Percentiles rank a stretch among this genome's conserved stretches.
These are phyloP conservation scores for Microdochium bolleyi DNA, from an alignment of 2,329 filamentous ascomycete genomes.

Conservation along the genomic window DNA sequence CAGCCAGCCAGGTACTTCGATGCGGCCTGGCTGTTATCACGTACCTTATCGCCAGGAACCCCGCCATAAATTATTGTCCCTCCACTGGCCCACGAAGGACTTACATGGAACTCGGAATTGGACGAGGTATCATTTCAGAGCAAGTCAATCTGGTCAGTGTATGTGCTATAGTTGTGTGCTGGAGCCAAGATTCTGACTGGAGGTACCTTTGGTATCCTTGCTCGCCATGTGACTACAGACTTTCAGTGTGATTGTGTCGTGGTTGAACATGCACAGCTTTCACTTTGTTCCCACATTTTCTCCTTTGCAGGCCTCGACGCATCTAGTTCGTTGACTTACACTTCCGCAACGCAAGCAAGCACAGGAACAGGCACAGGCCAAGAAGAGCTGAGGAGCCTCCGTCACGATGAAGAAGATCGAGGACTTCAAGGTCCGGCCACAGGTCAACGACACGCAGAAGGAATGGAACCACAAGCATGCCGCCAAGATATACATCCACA, in stretches of 20 bases:
- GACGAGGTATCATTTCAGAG: too few species aligned
- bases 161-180: too few species aligned
- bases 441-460: slow-evolving; percentile 21
- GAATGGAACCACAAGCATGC: slow-evolving; percentile 21
- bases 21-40: too few species aligned
- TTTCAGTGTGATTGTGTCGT: too few species aligned
- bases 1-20: too few species aligned
- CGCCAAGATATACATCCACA: slow-evolving; percentile 22
- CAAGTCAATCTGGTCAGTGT: too few species aligned
- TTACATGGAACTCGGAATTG: background rate
- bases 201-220: too few species aligned
- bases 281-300: background rate
- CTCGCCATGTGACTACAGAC: too few species aligned
- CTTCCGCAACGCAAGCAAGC: background rate
- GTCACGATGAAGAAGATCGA: slow-evolving; percentile 5
- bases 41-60: background rate
- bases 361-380: background rate
- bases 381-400: background rate
- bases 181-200: too few species aligned
- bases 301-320: too few species aligned
- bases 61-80: background rate
- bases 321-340: too few species aligned
- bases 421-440: slow-evolving; percentile 18
- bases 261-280: background rate
- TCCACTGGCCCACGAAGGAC: background rate